These are phyloP conservation scores for Penicillium samsonianum DNA, from an alignment of 495 filamentous ascomycete species.

Conservation along the genomic window DNA sequence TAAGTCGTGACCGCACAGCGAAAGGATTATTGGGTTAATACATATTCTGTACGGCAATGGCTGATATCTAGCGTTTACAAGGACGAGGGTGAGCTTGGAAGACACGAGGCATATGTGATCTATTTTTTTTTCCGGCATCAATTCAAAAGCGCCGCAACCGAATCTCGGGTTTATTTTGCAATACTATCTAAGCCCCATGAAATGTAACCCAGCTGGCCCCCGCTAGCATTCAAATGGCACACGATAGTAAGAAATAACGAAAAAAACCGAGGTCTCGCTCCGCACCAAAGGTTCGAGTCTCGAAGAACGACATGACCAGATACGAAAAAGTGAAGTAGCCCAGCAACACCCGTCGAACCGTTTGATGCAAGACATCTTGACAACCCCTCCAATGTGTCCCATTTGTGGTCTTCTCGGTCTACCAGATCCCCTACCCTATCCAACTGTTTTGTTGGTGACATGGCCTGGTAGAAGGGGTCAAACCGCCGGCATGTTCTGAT, in stretches of 20 bases:
- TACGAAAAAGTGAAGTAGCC: too few relatives aligned
- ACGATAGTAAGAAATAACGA: neutral
- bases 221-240: neutral
- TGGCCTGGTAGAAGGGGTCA: too few relatives aligned
- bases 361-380: too few relatives aligned
- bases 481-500: too few relatives aligned
- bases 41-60: neutral
- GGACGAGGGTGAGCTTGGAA: neutral
- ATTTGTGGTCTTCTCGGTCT: too few relatives aligned
- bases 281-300: too few relatives aligned
- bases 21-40: neutral
- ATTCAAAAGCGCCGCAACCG: neutral
- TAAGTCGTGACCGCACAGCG: slow-evolving; percentile 24
- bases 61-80: neutral
- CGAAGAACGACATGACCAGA: too few relatives aligned
- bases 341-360: too few relatives aligned
- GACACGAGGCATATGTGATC: neutral
- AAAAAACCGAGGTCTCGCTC: too few relatives aligned
- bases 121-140: neutral
- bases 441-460: too few relatives aligned
- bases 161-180: neutral
- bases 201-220: neutral
- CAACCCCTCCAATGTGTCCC: too few relatives aligned
- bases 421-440: too few relatives aligned
- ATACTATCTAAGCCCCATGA: neutral